Evolutionary conservation across 495 filamentous ascomycete genomes (phyloP).

Genomic region (Schizothecium vesticola): DNA sequence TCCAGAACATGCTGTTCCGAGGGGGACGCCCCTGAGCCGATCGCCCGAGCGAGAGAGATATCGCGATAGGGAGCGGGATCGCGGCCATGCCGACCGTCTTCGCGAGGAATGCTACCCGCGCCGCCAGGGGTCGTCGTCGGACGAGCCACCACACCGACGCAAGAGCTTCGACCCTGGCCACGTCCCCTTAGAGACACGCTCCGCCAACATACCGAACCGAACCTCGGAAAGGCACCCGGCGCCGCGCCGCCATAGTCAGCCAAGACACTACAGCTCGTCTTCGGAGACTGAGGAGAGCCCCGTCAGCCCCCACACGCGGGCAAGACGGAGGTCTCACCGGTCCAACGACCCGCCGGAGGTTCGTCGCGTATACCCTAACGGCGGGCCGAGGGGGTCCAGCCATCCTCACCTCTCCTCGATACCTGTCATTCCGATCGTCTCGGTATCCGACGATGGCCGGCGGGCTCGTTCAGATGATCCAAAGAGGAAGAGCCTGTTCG

Average conservation of each 20-base stretch:
- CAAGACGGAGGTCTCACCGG: constrained; percentile 7
- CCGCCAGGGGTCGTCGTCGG: constrained; percentile 21
- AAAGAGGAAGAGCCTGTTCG: constrained; percentile 16
- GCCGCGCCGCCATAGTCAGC: constrained; percentile 27
- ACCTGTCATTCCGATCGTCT: neutral
- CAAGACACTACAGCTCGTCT: constrained; percentile 17
- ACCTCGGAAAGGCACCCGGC: constrained; percentile 13
- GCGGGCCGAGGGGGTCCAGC: constrained; percentile 9
- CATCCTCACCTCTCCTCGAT: constrained; percentile 10
- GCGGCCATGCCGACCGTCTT: constrained; percentile 13
- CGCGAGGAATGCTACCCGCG: constrained; percentile 16
- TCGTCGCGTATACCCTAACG: constrained; percentile 20
- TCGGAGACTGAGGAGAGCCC: constrained; percentile 20
- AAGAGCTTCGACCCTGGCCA: constrained; percentile 25
- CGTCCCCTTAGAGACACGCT: constrained; percentile 16
- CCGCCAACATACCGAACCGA: constrained; percentile 18
- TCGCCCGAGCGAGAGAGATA: constrained; percentile 27
- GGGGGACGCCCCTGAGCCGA: constrained; percentile 7
- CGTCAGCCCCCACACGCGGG: constrained; percentile 13
- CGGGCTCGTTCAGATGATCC: constrained; percentile 11
- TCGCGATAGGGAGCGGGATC: constrained; percentile 24
- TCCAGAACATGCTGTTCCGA: neutral
- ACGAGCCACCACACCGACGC: constrained; percentile 22
- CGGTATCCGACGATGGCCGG: neutral
- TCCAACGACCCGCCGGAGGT: constrained; percentile 23